phyloP scores from a whole-genome alignment of 768 basidiomycete species.

The Rhizopogon sp. region DNA sequence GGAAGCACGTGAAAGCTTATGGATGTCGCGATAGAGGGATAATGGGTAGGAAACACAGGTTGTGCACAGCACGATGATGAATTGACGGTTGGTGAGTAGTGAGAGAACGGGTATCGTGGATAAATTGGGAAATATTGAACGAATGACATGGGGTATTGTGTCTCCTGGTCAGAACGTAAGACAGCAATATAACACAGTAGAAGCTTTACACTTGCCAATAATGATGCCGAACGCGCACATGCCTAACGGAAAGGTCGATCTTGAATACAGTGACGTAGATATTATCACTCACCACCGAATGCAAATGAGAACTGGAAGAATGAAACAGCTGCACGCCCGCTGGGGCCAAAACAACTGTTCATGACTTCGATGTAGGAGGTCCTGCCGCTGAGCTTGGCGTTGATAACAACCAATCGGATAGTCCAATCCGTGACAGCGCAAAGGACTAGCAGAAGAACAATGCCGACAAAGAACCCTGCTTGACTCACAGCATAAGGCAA shows the following conservation, averaged over 20 bases:
- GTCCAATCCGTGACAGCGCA: conserved; percentile 96
- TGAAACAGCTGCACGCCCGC: conserved; percentile 90
- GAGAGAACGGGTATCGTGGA: conserved; percentile 66
- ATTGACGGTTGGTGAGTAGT: conserved; percentile 79
- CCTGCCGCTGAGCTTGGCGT: conserved; percentile 92
- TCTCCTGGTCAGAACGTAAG: conserved; percentile 53
- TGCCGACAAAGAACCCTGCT: conserved; percentile 89
- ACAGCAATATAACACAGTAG: background rate
- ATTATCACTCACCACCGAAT: conserved; percentile 68
- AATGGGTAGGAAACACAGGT: conserved; percentile 89
- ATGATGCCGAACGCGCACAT: conserved; percentile 99
- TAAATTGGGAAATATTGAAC: conserved; percentile 72
- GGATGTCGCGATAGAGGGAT: conserved; percentile 94
- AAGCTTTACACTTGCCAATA: conserved; percentile 41
- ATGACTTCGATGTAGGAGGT: conserved; percentile 93
- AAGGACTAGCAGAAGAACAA: conserved; percentile 74
- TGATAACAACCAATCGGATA: conserved; percentile 90
- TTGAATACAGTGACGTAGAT: background rate
- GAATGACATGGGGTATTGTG: conserved; percentile 92
- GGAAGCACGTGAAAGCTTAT: conserved; percentile 92
- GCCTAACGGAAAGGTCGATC: conserved; percentile 40
- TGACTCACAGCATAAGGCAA: conserved; percentile 92
- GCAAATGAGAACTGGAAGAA: conserved; percentile 98
- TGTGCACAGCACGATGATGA: conserved; percentile 86
- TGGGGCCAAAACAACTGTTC: conserved; percentile 86